Percentiles rank a stretch among this genome's conserved stretches.
These are phyloP conservation scores for Solanum lycopersicoides DNA, from an alignment of 257 asterid species.

Conservation along the genomic window DNA sequence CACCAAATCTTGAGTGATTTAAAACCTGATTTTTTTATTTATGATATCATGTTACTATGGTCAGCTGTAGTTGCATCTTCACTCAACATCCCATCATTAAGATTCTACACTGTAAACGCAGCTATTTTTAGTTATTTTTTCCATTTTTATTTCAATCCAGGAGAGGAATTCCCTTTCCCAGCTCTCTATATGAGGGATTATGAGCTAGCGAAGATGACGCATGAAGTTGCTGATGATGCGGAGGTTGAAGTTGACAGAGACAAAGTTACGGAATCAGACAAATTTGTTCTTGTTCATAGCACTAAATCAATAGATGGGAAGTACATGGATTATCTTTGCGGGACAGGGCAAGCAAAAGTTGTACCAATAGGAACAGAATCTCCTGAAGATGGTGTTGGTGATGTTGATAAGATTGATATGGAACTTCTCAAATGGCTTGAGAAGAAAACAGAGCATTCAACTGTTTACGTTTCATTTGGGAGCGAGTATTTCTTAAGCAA, in stretches of 20 bases:
- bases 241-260: neutral
- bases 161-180: conserved; percentile 23
- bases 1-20: neutral
- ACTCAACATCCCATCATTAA: conserved; percentile 7
- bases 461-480: conserved; percentile 7
- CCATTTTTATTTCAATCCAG: conserved; percentile 2
- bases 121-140: conserved; percentile 6
- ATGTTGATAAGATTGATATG: no score
- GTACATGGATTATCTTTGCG: neutral
- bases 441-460: conserved; percentile 13
- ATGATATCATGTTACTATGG: conserved; percentile 10
- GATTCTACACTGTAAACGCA: neutral
- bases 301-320: neutral
- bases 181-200: conserved; percentile 1
- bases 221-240: neutral
- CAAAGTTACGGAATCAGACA: neutral
- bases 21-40: conserved; percentile 27
- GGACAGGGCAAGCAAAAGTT: neutral
- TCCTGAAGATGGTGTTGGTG: no score
- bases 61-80: neutral
- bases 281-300: conserved; percentile 6
- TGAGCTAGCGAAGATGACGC: neutral
- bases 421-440: conserved; percentile 39
- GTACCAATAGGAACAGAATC: neutral
- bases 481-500: conserved; percentile 30